These are phyloP conservation scores for Debaryomyces fabryi DNA, from an alignment of 1,139 yeast genomes.

Conservation along the genomic window DNA sequence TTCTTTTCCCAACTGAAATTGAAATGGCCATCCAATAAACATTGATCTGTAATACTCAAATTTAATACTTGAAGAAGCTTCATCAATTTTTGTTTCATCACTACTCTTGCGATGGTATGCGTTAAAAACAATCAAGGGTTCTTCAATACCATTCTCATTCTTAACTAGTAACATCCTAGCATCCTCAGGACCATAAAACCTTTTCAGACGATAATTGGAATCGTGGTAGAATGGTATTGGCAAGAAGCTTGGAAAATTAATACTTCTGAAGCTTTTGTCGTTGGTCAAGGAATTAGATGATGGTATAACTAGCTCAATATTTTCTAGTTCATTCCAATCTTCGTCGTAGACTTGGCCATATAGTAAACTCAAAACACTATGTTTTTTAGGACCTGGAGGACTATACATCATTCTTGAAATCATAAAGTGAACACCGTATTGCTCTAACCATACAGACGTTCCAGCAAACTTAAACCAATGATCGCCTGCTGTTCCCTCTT, in stretches of 20 bases:
- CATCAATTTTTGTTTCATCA: slow-evolving; percentile 7
- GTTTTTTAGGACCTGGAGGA: slow-evolving; percentile 28
- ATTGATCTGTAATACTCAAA: slow-evolving; percentile 25
- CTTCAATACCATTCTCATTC: slow-evolving; percentile 32
- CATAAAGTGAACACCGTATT: slow-evolving; percentile 48
- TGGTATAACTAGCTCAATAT: slow-evolving; percentile 28
- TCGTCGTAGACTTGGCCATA: slow-evolving; percentile 34
- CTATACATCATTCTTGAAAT: slow-evolving; percentile 42
- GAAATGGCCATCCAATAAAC: slow-evolving; percentile 41
- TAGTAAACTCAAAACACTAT: slow-evolving; percentile 29
- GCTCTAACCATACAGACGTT: slow-evolving; percentile 49
- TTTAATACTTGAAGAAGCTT: slow-evolving; percentile 4
- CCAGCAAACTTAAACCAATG: slow-evolving; percentile 52
- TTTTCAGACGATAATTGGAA: slow-evolving; percentile 17
- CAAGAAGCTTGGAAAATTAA: slow-evolving; percentile 30
- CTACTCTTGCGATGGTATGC: slow-evolving; percentile 22
- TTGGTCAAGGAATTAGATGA: slow-evolving; percentile 10
- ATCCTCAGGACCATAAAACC: slow-evolving; percentile 50
- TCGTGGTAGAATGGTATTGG: slow-evolving; percentile 31
- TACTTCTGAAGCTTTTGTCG: slow-evolving; percentile 11
- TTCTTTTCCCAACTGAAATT: slow-evolving; percentile 35
- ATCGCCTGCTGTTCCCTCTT: slow-evolving; percentile 19
- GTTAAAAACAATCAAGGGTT: slow-evolving; percentile 38
- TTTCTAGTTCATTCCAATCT: slow-evolving; percentile 32
- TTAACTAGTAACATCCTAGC: slow-evolving; percentile 41